Percentiles rank a stretch among this genome's conserved stretches.
phyloP scores from a whole-genome alignment of 371 early-diverging fungal species.

The Lichtheimia hyalospora region DNA sequence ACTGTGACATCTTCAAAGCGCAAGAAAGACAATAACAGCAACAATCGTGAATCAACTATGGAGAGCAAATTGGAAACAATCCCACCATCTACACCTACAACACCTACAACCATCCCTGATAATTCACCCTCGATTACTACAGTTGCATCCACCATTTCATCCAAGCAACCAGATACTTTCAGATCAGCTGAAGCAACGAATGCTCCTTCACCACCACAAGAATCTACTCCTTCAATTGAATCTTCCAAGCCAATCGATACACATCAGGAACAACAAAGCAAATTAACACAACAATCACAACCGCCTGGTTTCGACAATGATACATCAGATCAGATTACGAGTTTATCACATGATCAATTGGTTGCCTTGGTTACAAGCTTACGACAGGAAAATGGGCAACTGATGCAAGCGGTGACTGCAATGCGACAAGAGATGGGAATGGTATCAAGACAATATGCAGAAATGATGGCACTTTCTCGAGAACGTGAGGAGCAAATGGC shows the following conservation, averaged over 20 bases:
- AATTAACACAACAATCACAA: slow-evolving; percentile 4
- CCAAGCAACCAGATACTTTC: neutral
- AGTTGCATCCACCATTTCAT: no score
- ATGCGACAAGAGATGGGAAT: slow-evolving; percentile 51
- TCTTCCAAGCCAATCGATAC: no score
- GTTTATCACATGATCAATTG: slow-evolving; percentile 17
- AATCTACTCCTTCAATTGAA: neutral
- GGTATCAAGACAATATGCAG: slow-evolving; percentile 39
- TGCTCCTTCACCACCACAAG: neutral
- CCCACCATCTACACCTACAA: no score
- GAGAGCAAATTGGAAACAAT: no score
- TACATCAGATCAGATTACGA: neutral
- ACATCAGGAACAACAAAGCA: slow-evolving; percentile 1
- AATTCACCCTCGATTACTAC: no score
- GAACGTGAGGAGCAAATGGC: slow-evolving; percentile 39
- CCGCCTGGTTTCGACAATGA: neutral
- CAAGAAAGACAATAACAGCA: no score
- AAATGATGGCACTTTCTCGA: slow-evolving; percentile 38
- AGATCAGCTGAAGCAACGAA: neutral
- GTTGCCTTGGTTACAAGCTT: slow-evolving; percentile 34
- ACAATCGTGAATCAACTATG: no score
- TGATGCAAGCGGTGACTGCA: slow-evolving; percentile 36
- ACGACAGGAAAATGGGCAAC: slow-evolving; percentile 41
- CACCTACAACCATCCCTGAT: no score
- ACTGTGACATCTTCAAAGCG: no score